A percentile compares a stretch with the other conserved stretches of the same genome.
phyloP scores from a whole-genome alignment of 306 rosid species.

The Bauhinia variegata region DNA sequence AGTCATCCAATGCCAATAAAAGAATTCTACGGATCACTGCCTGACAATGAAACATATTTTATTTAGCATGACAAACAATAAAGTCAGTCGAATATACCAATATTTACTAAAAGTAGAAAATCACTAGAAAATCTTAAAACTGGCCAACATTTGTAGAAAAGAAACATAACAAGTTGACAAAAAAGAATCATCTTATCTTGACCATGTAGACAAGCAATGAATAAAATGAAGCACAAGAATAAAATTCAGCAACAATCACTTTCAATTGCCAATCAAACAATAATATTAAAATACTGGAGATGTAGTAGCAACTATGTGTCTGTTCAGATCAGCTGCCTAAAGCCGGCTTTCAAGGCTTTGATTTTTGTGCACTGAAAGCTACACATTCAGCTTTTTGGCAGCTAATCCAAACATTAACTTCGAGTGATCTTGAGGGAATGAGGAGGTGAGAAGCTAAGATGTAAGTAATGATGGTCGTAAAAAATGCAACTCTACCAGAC shows the following conservation, averaged over 20 bases:
- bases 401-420: too few species aligned
- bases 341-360: too few species aligned
- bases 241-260: neutral
- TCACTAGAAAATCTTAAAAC: conserved; percentile 10
- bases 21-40: conserved; percentile 68
- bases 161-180: conserved; percentile 15
- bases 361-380: too few species aligned
- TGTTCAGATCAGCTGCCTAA: too few species aligned
- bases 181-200: neutral
- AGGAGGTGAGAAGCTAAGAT: neutral
- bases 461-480: neutral
- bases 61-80: conserved; percentile 26
- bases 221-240: neutral
- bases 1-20: conserved; percentile 75
- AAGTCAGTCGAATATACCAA: neutral
- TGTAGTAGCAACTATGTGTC: too few species aligned
- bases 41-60: conserved; percentile 49
- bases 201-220: too few species aligned
- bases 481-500: conserved; percentile 2
- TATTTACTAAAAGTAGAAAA: neutral
- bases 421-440: too few species aligned
- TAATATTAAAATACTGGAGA: neutral
- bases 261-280: conserved; percentile 7
- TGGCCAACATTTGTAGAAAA: conserved; percentile 11
- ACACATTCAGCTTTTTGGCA: too few species aligned